Evolutionary conservation across 768 basidiomycete genomes (phyloP).

Genomic region (Pisolithus sp.): DNA sequence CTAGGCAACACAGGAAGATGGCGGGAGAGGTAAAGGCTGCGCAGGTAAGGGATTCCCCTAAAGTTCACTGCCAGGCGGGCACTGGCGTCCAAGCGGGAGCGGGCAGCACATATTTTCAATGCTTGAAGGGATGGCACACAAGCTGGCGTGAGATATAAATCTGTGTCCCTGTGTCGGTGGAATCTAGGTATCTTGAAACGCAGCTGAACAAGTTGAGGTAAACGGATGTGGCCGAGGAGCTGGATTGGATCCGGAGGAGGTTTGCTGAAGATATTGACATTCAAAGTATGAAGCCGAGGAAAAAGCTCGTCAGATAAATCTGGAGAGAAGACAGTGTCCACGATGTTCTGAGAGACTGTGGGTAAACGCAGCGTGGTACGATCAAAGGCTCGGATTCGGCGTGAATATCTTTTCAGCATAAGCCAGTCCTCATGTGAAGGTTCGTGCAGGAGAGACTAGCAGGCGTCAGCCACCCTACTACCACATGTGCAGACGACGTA

Average conservation of each 20-base stretch:
- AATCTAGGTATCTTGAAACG: constrained; percentile 19
- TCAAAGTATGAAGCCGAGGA: constrained; percentile 18
- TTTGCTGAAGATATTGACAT: constrained; percentile 19
- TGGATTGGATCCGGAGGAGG: constrained; percentile 10
- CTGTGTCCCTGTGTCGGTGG: constrained; percentile 9
- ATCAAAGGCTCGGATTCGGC: constrained; percentile 18
- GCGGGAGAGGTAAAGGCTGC: constrained; percentile 18
- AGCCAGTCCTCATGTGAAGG: constrained; percentile 18
- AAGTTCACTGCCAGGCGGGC: constrained; percentile 8
- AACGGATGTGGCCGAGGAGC: constrained; percentile 16
- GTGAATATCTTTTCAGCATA: constrained; percentile 16
- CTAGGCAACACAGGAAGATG: constrained; percentile 18
- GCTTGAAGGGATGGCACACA: constrained; percentile 14
- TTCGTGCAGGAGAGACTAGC: constrained; percentile 14
- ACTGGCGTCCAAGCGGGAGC: background rate
- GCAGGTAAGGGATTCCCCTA: constrained; percentile 14
- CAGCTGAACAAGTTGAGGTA: constrained; percentile 15
- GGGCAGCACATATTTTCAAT: constrained; percentile 17
- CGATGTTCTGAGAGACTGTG: constrained; percentile 15
- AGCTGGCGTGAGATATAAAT: constrained; percentile 17
- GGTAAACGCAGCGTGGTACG: constrained; percentile 19
- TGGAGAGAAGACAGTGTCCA: constrained; percentile 15
- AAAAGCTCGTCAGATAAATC: constrained; percentile 15
- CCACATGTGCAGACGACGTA: background rate
- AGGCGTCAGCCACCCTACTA: background rate